Conservation (phyloP, 306 rosid genomes). For the Pyrus communis region DNA sequence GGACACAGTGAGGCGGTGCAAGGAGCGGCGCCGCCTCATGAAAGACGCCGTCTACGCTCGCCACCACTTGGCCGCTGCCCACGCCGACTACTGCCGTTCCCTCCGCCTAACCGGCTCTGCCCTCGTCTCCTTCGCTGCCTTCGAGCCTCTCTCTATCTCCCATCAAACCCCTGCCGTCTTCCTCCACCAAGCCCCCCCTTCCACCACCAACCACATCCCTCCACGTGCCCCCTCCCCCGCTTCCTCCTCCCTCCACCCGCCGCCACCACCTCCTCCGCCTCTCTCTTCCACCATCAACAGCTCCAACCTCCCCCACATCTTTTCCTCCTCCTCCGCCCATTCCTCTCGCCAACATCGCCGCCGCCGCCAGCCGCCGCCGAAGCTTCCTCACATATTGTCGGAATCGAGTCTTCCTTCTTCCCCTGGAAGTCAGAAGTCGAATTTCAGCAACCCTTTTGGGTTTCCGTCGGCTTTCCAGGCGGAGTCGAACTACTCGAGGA, state of each 20-base stretch:
- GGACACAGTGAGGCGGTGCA: conserved; percentile 88
- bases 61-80: conserved; percentile 91
- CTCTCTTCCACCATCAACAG: conserved; percentile 48
- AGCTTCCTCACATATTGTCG: conserved; percentile 88
- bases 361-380: conserved; percentile 42
- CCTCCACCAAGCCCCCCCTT: conserved; percentile 31
- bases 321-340: conserved; percentile 25
- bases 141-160: conserved; percentile 71
- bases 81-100: conserved; percentile 87
- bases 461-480: conserved; percentile 65
- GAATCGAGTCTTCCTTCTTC: conserved; percentile 65
- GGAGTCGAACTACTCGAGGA: conserved; percentile 65
- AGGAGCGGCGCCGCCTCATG: conserved; percentile 92
- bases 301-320: conserved; percentile 57
- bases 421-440: conserved; percentile 48
- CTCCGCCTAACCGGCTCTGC: conserved; percentile 87
- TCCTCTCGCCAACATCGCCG: conserved; percentile 29
- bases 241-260: conserved; percentile 33
- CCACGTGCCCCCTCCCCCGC: conserved; percentile 42
- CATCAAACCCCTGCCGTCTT: conserved; percentile 78
- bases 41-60: conserved; percentile 78
- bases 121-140: conserved; percentile 58
- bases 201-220: conserved; percentile 15
- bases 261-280: conserved; percentile 23
- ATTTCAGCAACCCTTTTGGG: conserved; percentile 24